phyloP scores from a whole-genome alignment of 768 basidiomycete species.

The Symmetrospora coprosmae region DNA sequence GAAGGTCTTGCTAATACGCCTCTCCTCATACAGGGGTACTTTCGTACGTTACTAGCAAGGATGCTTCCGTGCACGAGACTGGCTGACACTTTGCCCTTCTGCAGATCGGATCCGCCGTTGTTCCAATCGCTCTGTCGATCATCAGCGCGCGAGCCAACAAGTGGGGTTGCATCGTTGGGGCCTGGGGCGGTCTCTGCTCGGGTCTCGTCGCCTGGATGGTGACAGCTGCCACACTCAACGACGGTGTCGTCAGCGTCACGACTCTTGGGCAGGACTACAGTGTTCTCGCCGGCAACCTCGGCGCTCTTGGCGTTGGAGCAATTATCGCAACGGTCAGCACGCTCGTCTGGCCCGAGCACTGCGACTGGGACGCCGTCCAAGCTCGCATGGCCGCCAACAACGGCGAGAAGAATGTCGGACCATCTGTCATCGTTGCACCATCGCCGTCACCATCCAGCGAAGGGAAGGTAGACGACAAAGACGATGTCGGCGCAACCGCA shows the following conservation, averaged over 20 bases:
- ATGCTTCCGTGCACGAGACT: no score
- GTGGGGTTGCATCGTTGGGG: slow-evolving; percentile 62
- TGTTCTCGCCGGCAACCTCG: slow-evolving; percentile 84
- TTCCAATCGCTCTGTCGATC: slow-evolving; percentile 17
- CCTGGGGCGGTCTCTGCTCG: slow-evolving; percentile 32
- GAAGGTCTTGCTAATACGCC: no score
- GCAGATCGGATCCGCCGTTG: slow-evolving; percentile 2
- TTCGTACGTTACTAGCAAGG: no score
- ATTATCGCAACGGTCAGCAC: slow-evolving; percentile 58
- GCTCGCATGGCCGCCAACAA: slow-evolving; percentile 30
- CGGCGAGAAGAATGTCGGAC: neutral
- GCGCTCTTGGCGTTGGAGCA: slow-evolving; percentile 63
- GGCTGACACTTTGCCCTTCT: no score
- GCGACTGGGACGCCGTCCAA: slow-evolving; percentile 64
- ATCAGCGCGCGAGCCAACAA: slow-evolving; percentile 74
- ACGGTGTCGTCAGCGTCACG: slow-evolving; percentile 54
- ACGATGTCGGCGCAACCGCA: neutral
- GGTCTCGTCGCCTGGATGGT: slow-evolving; percentile 66
- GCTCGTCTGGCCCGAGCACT: slow-evolving; percentile 62
- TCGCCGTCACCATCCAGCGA: no score
- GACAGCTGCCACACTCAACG: slow-evolving; percentile 57
- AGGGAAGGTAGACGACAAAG: no score
- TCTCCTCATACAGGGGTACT: no score
- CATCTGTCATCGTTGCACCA: neutral
- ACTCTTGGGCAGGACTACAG: slow-evolving; percentile 38